Conservation (phyloP, 1,284 basidiomycete genomes). For the Ganoderma lingzhi region DNA sequence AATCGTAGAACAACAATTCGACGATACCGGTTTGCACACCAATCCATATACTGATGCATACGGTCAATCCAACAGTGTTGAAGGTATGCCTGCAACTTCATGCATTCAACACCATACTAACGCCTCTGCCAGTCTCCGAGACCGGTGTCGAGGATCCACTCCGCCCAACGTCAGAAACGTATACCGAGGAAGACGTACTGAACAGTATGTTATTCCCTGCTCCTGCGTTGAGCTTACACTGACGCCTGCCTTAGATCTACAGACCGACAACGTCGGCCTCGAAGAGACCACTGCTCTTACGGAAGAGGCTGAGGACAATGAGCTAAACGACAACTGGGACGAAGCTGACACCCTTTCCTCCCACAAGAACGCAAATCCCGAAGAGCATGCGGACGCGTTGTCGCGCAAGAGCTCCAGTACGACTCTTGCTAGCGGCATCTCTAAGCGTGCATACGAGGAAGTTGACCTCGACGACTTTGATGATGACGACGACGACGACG, state of each 20-base stretch:
- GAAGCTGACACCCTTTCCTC: conserved; percentile 14
- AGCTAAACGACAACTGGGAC: conserved; percentile 25
- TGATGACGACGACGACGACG: conserved; percentile 36
- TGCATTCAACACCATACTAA: conserved; percentile 1
- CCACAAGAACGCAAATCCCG: neutral
- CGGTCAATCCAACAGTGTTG: conserved; percentile 12
- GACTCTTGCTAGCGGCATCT: conserved; percentile 54
- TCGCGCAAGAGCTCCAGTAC: conserved; percentile 30
- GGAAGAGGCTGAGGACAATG: conserved; percentile 22
- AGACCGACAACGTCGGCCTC: neutral
- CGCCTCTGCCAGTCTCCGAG: neutral
- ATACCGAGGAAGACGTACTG: neutral
- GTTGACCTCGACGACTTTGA: conserved; percentile 50
- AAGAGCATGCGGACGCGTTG: conserved; percentile 12
- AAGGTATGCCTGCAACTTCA: conserved; percentile 9
- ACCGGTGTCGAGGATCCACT: conserved; percentile 1
- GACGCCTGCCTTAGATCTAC: neutral
- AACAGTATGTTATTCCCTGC: neutral
- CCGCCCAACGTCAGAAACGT: conserved; percentile 4
- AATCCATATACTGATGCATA: conserved; percentile 12
- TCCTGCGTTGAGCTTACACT: neutral
- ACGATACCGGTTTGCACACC: conserved; percentile 20
- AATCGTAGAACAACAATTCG: conserved; percentile 4
- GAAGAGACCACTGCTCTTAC: conserved; percentile 13
- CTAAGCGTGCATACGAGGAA: conserved; percentile 59